A percentile compares a stretch with the other conserved stretches of the same genome.
These are phyloP conservation scores for Penicillium sp. DNA, from an alignment of 2,329 filamentous ascomycete species.

Conservation along the genomic window DNA sequence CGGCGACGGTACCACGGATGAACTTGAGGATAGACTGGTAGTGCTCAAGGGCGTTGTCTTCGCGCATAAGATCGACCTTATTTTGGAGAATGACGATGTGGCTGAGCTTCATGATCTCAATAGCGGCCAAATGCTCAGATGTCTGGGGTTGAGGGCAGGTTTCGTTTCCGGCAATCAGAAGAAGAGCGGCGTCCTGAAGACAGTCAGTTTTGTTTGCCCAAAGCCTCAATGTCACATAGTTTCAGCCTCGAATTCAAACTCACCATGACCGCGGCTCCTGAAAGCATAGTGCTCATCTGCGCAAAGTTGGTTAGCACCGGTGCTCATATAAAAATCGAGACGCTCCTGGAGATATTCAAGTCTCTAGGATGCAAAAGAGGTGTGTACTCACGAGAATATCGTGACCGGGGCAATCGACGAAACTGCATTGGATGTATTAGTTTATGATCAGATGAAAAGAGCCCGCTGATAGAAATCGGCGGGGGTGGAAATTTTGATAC, in stretches of 20 bases:
- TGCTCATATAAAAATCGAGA: not conserved
- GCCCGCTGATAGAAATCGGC: not conserved
- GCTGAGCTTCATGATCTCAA: conserved; percentile 99
- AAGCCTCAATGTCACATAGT: not conserved
- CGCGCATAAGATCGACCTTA: conserved; percentile 98
- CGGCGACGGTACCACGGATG: conserved; percentile 94
- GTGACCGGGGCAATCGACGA: conserved; percentile 98
- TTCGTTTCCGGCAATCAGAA: conserved; percentile 98
- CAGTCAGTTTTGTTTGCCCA: not conserved
- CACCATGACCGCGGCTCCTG: conserved; percentile 93
- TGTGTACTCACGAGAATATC: conserved; percentile 73
- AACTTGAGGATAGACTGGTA: conserved; percentile 98
- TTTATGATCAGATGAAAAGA: not conserved
- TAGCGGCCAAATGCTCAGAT: conserved; percentile 96
- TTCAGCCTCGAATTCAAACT: not conserved
- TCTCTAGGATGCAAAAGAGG: not conserved
- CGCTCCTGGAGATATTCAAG: not conserved
- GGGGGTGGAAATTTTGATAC: not conserved
- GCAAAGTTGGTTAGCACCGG: conserved; percentile 1
- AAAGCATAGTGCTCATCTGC: conserved; percentile 98
- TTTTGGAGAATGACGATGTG: conserved; percentile 99
- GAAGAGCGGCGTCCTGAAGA: conserved; percentile 74
- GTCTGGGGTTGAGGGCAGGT: conserved; percentile 97
- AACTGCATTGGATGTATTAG: conserved; percentile 55
- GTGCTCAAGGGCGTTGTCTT: conserved; percentile 90